Conservation (phyloP, 176 grass and related monocot species). For the Aegilops bicornis region DNA sequence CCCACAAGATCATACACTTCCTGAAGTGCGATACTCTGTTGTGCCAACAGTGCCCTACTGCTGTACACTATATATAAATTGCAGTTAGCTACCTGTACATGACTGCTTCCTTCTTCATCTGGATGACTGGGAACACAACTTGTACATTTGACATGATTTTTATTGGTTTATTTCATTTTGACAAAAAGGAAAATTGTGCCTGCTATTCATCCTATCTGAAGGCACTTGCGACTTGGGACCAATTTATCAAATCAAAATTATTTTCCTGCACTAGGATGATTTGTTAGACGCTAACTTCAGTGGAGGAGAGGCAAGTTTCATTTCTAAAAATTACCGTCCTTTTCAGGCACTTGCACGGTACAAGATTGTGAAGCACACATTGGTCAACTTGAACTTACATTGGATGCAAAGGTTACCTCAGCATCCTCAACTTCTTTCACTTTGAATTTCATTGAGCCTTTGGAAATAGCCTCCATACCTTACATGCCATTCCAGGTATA, state of each 20-base stretch:
- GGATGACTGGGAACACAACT: not conserved
- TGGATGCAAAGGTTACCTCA: constrained; percentile 49
- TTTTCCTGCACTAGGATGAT: constrained; percentile 8
- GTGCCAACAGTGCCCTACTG: not conserved
- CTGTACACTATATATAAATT: not conserved
- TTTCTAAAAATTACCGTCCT: constrained; percentile 1
- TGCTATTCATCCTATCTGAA: constrained; percentile 13
- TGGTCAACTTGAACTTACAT: constrained; percentile 50
- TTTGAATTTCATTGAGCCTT: constrained; percentile 14
- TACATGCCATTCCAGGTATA: constrained; percentile 46
- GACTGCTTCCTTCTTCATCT: not conserved
- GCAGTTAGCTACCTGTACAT: not conserved
- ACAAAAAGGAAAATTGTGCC: not conserved
- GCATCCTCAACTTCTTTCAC: not conserved
- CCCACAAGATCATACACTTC: constrained; percentile 5
- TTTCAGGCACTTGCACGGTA: constrained; percentile 42
- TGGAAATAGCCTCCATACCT: constrained; percentile 10
- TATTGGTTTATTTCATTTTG: constrained; percentile 3
- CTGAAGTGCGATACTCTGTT: not conserved
- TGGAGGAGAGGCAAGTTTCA: not conserved
- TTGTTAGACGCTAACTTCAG: not conserved
- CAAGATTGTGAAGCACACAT: constrained; percentile 52
- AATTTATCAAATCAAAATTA: not conserved
- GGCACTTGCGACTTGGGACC: not conserved
- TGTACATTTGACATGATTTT: not conserved